Conservation (phyloP, 176 grass and related monocot genomes). For the Musa itinerans region DNA sequence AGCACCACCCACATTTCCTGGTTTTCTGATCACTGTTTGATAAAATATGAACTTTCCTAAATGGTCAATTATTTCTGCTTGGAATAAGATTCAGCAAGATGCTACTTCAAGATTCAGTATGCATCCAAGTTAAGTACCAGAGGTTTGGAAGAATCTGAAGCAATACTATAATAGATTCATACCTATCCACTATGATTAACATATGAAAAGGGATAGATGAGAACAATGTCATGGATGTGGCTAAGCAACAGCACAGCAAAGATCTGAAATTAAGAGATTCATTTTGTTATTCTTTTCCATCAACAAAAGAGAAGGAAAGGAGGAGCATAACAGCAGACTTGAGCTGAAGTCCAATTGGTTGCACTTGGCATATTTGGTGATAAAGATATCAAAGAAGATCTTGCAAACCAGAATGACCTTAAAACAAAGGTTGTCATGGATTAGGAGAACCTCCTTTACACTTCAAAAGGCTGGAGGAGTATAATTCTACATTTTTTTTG, state of each 20-base stretch:
- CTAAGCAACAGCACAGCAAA: background rate
- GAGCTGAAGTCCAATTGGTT: background rate
- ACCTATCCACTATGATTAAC: background rate
- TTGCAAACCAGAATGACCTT: background rate
- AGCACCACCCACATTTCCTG: no score
- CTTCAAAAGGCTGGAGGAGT: background rate
- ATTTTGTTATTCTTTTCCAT: background rate
- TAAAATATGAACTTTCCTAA: no score
- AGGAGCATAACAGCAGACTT: background rate
- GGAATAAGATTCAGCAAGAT: no score
- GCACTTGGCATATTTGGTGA: background rate
- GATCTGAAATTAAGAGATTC: background rate
- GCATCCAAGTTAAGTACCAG: no score
- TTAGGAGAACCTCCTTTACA: background rate
- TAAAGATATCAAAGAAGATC: conserved; percentile 1
- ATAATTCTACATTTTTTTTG: background rate
- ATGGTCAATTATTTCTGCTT: no score
- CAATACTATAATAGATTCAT: background rate
- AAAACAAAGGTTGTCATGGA: background rate
- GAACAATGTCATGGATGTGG: background rate
- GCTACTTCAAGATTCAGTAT: no score
- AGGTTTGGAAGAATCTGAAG: no score
- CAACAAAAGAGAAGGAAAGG: background rate
- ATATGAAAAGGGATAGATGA: background rate
- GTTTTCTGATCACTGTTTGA: no score